A percentile compares a stretch with the other conserved stretches of the same genome.
These are phyloP conservation scores for Didymella keratinophila DNA, from an alignment of 2,329 filamentous ascomycete genomes.

Conservation along the genomic window DNA sequence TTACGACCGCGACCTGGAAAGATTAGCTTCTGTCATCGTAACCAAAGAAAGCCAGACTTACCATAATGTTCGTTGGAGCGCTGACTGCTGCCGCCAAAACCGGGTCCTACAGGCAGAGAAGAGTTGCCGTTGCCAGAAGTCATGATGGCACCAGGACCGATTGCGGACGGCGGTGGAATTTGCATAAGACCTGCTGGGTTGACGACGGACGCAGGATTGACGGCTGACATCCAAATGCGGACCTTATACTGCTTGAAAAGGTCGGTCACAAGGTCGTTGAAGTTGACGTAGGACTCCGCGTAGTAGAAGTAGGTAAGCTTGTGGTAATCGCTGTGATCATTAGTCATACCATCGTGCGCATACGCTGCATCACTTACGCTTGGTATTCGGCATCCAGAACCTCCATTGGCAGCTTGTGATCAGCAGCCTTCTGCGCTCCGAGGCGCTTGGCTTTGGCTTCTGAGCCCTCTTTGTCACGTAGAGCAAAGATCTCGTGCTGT, in stretches of 20 bases:
- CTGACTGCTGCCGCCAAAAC: constrained; percentile 40
- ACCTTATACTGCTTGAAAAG: constrained; percentile 99
- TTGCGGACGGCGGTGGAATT: constrained; percentile 48
- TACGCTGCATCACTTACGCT: constrained; percentile 72
- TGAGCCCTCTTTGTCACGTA: constrained; percentile 95
- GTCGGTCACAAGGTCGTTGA: constrained; percentile 96
- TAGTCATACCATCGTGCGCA: constrained; percentile 3
- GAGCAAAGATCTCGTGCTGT: constrained; percentile 84
- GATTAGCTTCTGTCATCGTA: constrained; percentile 19
- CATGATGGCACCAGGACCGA: constrained; percentile 50
- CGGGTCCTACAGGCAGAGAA: constrained; percentile 42
- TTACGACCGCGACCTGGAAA: constrained; percentile 28
- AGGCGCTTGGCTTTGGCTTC: constrained; percentile 97
- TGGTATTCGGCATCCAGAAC: constrained; percentile 98
- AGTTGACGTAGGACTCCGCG: constrained; percentile 97
- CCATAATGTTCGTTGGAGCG: constrained; percentile 40
- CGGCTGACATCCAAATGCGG: constrained; percentile 99
- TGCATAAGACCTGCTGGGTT: constrained; percentile 46
- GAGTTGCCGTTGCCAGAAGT: constrained; percentile 30
- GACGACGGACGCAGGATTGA: constrained; percentile 91
- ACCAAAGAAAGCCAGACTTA: constrained; percentile 20
- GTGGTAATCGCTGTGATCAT: constrained; percentile 83
- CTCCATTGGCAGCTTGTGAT: constrained; percentile 96
- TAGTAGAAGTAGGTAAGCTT: constrained; percentile 99
- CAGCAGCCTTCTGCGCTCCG: constrained; percentile 94